A percentile compares a stretch with the other conserved stretches of the same genome.
These are phyloP conservation scores for Carex kokanica DNA, from an alignment of 176 grass and related monocot genomes.

Conservation along the genomic window DNA sequence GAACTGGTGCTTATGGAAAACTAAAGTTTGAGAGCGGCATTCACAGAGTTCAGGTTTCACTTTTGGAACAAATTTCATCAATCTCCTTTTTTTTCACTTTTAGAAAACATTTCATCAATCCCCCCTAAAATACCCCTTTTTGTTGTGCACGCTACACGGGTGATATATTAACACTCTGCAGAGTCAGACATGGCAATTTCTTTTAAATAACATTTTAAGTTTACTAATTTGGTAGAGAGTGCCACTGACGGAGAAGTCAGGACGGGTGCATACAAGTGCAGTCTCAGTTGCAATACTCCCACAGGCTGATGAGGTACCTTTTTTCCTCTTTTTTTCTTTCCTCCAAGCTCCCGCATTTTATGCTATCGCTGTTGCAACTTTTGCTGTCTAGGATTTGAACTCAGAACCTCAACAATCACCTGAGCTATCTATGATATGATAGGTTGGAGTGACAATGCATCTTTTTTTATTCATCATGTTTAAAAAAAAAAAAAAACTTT, in stretches of 20 bases:
- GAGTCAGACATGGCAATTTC: not conserved
- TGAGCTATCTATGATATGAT: not conserved
- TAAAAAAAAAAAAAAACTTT: not conserved
- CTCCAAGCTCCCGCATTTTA: not conserved
- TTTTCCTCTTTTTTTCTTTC: too few relatives aligned
- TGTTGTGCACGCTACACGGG: not conserved
- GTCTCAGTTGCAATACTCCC: slow-evolving; percentile 92
- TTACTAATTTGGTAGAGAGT: slow-evolving; percentile 50
- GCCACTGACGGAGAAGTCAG: slow-evolving; percentile 88
- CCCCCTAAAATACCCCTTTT: not conserved
- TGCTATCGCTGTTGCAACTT: not conserved
- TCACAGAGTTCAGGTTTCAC: slow-evolving; percentile 91
- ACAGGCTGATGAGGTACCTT: slow-evolving; percentile 77
- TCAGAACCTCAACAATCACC: not conserved
- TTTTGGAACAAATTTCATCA: not conserved
- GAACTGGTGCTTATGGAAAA: slow-evolving; percentile 67
- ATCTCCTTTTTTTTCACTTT: not conserved
- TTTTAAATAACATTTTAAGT: not conserved
- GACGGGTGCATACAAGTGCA: slow-evolving; percentile 90
- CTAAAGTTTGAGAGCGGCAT: slow-evolving; percentile 91
- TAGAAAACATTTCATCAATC: too few relatives aligned
- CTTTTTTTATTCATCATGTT: not conserved
- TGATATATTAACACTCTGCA: not conserved
- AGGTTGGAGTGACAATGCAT: not conserved
- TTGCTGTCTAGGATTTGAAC: not conserved